Evolutionary conservation across 352 stramenopile genomes (phyloP).

Genomic region (Phytophthora lateralis): DNA sequence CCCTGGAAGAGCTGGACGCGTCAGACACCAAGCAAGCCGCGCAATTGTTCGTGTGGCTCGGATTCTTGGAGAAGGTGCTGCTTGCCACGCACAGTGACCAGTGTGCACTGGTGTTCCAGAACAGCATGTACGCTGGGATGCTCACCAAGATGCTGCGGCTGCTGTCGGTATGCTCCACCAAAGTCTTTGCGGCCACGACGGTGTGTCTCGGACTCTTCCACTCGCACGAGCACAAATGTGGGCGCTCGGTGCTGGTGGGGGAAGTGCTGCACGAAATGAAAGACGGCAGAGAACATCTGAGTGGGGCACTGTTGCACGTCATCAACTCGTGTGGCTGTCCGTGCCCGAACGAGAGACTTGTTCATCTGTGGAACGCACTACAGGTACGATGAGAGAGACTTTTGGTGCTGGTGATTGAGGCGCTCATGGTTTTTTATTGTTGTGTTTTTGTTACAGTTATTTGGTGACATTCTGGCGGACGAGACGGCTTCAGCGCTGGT

Average conservation of each 20-base stretch:
- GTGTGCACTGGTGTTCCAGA: slow-evolving; percentile 46
- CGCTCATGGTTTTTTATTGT: slow-evolving; percentile 4
- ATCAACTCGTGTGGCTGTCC: slow-evolving; percentile 85
- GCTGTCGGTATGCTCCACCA: slow-evolving; percentile 58
- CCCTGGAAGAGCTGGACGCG: slow-evolving; percentile 61
- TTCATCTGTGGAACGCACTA: slow-evolving; percentile 57
- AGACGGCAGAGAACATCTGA: slow-evolving; percentile 65
- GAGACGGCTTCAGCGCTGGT: slow-evolving; percentile 48
- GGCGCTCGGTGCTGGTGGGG: slow-evolving; percentile 48
- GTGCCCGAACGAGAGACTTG: slow-evolving; percentile 39
- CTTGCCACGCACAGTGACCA: slow-evolving; percentile 42
- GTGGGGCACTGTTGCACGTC: slow-evolving; percentile 72
- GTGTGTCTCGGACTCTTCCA: slow-evolving; percentile 66
- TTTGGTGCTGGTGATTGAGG: background rate
- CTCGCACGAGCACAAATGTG: slow-evolving; percentile 46
- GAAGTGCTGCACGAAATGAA: slow-evolving; percentile 53
- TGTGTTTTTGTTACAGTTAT: slow-evolving; percentile 40
- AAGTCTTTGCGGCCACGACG: slow-evolving; percentile 67
- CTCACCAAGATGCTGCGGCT: slow-evolving; percentile 67
- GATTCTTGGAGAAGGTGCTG: slow-evolving; percentile 64
- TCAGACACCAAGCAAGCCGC: slow-evolving; percentile 43
- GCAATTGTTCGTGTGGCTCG: slow-evolving; percentile 65
- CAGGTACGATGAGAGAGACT: slow-evolving; percentile 37
- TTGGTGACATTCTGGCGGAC: slow-evolving; percentile 60
- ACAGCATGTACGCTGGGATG: slow-evolving; percentile 67